Evolutionary conservation across 371 early-diverging fungal genomes (phyloP), one percentile per base, ranked within the genome.

Genomic region (Actinomortierella wolfii): DNA sequence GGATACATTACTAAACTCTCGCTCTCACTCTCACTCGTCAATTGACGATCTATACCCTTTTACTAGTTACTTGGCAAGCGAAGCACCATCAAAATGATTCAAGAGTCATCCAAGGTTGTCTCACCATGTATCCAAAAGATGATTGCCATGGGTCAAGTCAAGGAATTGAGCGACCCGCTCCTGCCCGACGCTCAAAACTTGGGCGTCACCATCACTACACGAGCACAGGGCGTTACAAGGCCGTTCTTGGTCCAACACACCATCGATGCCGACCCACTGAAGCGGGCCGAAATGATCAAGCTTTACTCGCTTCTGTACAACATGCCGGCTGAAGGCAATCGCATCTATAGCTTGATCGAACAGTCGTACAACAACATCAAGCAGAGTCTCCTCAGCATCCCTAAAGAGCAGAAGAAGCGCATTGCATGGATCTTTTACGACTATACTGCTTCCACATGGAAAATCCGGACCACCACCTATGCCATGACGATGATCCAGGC

Each of bases 401-500:
- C 61, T 42, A 2, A 2, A 14, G 29, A 2, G 1, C 39, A 54
- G 49, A 65, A 56, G 48, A 65, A 56, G 45, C 66, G 66, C 15
- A 66, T 71, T 41, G 73, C 40, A 7, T 71, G 73, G 73, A 49
- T 71, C 11, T 40, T 45, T 20, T 71, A 71, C 39, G 62, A 71
- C 49, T 65, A 61, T 49, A 1, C 3, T 15, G 0, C 11, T 0
- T 0, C 2, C 0, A 15, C 23, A 1, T 65, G 66, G 73, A 47
- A 1, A 1, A 21, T 65, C 25, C 51, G 51, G 2, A 71, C 61
- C 56, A 58, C 28, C 18, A 1, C 13, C 0, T 71, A 65, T 49
- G 50, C 56, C 3, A 46, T 18, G 26, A 51, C 51, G 9, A 58
- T 71, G 25, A 71, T 71, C 29, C 40, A 1, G 0, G 73, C 54